phyloP scores from a whole-genome alignment of 108 stramenopile species.

The Craspedostauros australis region DNA sequence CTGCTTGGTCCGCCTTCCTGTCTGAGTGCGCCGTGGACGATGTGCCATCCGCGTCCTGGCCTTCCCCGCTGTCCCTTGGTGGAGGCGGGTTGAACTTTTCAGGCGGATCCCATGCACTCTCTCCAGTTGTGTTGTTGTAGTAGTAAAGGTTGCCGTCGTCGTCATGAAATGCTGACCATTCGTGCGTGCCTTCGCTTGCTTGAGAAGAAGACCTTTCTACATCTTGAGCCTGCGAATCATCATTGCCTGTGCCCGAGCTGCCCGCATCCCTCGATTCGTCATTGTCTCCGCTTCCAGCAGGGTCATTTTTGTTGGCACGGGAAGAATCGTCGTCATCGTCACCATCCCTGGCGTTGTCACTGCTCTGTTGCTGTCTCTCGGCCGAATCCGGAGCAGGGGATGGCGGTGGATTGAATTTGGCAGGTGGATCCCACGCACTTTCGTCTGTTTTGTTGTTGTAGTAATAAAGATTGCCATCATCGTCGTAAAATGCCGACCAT shows the following conservation, averaged over 20 bases:
- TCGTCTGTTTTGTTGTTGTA: conserved; percentile 62
- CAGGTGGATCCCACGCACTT: conserved; percentile 68
- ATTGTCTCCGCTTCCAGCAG: not conserved
- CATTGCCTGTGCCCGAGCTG: no score
- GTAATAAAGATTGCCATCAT: conserved; percentile 57
- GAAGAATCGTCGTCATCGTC: not conserved
- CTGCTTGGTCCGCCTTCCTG: conserved; percentile 5
- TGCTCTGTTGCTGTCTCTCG: not conserved
- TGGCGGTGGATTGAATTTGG: conserved; percentile 30
- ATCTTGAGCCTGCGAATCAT: no score
- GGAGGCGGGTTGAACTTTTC: not conserved
- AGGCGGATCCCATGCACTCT: conserved; percentile 32
- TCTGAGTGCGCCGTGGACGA: not conserved
- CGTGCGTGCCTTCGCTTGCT: no score
- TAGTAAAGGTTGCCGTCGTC: conserved; percentile 21
- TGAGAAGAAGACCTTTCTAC: no score
- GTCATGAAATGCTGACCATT: not conserved
- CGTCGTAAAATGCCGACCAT: conserved; percentile 45
- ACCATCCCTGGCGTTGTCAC: not conserved
- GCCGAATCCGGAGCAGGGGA: not conserved
- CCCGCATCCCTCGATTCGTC: no score
- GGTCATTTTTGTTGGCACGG: not conserved
- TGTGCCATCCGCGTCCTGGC: not conserved
- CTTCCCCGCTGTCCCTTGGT: not conserved
- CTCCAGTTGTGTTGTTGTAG: conserved; percentile 13